Percentiles rank a stretch among this genome's conserved stretches.
Conservation (phyloP, 192 early-diverging fungal genomes). For the Coemansia sp. region DNA sequence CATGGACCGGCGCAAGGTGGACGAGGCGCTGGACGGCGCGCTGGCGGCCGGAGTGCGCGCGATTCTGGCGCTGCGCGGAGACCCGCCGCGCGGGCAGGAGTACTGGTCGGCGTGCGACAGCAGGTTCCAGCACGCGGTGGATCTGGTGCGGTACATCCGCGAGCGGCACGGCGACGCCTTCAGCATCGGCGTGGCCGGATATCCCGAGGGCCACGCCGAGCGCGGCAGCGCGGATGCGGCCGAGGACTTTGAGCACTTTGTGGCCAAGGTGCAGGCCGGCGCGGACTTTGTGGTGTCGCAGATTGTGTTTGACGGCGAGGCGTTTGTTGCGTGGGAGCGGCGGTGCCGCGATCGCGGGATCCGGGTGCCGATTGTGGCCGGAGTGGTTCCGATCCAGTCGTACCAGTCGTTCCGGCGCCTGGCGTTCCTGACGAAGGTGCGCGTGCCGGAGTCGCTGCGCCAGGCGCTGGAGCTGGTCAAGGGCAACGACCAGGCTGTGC, state of each 20-base stretch:
- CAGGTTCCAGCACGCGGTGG: slow-evolving; percentile 80
- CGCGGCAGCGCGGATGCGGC: slow-evolving; percentile 42
- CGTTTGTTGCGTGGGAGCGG: slow-evolving; percentile 79
- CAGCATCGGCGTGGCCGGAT: slow-evolving; percentile 95
- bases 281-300: slow-evolving; percentile 97
- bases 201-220: slow-evolving; percentile 76
- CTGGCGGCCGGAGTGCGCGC: slow-evolving; percentile 88
- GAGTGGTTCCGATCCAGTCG: slow-evolving; percentile 93
- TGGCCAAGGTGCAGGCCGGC: slow-evolving; percentile 86
- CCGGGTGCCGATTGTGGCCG: slow-evolving; percentile 78
- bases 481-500: slow-evolving; percentile 93
- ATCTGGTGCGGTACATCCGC: slow-evolving; percentile 90
- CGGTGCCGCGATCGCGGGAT: slow-evolving; percentile 75
- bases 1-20: slow-evolving; percentile 87
- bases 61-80: slow-evolving; percentile 94
- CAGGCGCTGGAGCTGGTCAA: slow-evolving; percentile 87
- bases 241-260: slow-evolving; percentile 73
- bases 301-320: slow-evolving; percentile 82
- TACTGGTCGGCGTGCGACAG: slow-evolving; percentile 69
- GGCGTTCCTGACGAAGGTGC: slow-evolving; percentile 79
- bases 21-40: slow-evolving; percentile 77
- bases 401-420: slow-evolving; percentile 89
- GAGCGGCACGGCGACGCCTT: slow-evolving; percentile 87
- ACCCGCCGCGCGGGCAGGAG: slow-evolving; percentile 80
- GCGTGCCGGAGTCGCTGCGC: slow-evolving; percentile 74